phyloP scores from a whole-genome alignment of 805 yeast species.

The Candida dajiaensis region DNA sequence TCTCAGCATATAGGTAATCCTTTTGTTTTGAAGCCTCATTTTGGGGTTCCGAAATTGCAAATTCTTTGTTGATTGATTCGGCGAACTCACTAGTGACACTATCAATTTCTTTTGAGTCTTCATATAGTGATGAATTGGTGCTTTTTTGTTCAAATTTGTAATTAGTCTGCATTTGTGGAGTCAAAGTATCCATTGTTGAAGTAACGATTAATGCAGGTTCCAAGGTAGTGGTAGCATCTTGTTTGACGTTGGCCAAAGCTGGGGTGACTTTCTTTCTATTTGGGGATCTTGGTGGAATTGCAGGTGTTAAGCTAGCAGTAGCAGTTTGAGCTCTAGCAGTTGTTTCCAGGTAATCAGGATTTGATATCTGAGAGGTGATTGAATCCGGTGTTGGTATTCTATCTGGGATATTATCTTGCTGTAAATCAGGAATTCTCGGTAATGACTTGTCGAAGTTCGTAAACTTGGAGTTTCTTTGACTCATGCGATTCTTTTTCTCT shows the following conservation, averaged over 20 bases:
- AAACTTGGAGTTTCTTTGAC: slow-evolving; percentile 8
- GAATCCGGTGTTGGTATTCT: slow-evolving; percentile 14
- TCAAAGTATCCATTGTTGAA: slow-evolving; percentile 5
- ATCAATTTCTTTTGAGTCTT: background rate
- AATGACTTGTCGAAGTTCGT: slow-evolving; percentile 16
- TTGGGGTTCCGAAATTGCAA: background rate
- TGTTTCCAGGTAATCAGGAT: slow-evolving; percentile 10
- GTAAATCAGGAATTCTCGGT: slow-evolving; percentile 18
- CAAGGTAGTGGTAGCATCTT: background rate
- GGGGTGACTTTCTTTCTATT: slow-evolving; percentile 8
- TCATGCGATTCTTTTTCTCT: slow-evolving; percentile 11
- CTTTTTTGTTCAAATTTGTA: background rate
- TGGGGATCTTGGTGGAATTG: slow-evolving; percentile 21
- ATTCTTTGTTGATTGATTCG: background rate
- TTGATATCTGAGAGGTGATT: slow-evolving; percentile 15
- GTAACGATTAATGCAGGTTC: slow-evolving; percentile 18
- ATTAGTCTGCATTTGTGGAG: background rate
- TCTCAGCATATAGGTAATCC: background rate
- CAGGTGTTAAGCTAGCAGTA: slow-evolving; percentile 1
- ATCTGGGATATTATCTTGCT: slow-evolving; percentile 8
- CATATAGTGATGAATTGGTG: background rate
- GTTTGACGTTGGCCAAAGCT: background rate
- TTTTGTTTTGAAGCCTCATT: background rate
- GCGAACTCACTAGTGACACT: background rate
- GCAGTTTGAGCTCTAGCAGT: slow-evolving; percentile 1